Evolutionary conservation across 2,329 filamentous ascomycete species (phyloP).

Genomic region (Paraphaeosphaeria minitans): DNA sequence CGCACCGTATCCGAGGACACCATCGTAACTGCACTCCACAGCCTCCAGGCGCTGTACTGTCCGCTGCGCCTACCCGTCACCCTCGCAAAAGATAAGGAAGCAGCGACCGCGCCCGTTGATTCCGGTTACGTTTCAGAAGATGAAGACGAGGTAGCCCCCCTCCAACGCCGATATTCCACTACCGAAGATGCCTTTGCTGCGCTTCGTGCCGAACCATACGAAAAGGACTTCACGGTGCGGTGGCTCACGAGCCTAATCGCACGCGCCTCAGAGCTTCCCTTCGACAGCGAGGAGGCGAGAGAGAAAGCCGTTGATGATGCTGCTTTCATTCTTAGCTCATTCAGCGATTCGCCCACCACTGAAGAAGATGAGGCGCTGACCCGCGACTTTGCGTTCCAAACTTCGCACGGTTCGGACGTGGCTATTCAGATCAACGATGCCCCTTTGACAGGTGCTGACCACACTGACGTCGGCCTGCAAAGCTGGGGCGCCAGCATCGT

Average conservation of each 20-base stretch:
- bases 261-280: conserved; percentile 33
- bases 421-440: conserved; percentile 43
- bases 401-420: conserved; percentile 14
- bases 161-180: conserved; percentile 8
- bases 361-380: conserved; percentile 37
- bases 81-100: conserved; percentile 20
- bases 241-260: conserved; percentile 43
- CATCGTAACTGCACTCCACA: conserved; percentile 30
- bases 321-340: conserved; percentile 39
- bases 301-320: conserved; percentile 37
- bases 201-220: conserved; percentile 41
- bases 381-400: conserved; percentile 38
- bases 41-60: conserved; percentile 40
- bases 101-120: conserved; percentile 27
- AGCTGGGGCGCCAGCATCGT: conserved; percentile 47
- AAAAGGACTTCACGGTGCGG: conserved; percentile 36
- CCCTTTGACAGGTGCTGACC: conserved; percentile 41
- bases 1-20: conserved; percentile 26
- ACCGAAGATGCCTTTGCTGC: conserved; percentile 32
- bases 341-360: conserved; percentile 31
- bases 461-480: conserved; percentile 46
- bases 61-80: conserved; percentile 37
- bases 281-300: conserved; percentile 28
- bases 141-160: conserved; percentile 23
- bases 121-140: conserved; percentile 45